A percentile compares a stretch with the other conserved stretches of the same genome.
These are phyloP conservation scores for Suhomyces bokatorum DNA, from an alignment of 1,139 yeast genomes.

Conservation along the genomic window DNA sequence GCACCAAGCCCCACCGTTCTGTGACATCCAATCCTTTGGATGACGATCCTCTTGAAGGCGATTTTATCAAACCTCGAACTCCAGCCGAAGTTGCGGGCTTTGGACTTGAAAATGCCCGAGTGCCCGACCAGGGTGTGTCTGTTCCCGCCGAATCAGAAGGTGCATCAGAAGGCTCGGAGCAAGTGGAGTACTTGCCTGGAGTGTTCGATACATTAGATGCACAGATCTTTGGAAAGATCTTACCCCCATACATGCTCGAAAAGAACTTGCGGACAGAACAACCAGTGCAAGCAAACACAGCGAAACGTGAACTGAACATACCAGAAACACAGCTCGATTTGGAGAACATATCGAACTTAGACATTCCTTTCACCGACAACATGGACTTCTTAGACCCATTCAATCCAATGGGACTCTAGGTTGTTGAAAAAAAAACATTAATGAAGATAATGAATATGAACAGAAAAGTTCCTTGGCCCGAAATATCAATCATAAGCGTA, in stretches of 20 bases:
- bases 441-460: too few relatives aligned
- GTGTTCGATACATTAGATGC: conserved; percentile 82
- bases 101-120: background rate
- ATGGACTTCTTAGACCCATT: conserved; percentile 17
- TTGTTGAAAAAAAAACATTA: too few relatives aligned
- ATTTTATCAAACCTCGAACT: background rate
- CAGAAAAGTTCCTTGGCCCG: too few relatives aligned
- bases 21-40: background rate
- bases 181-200: conserved; percentile 62
- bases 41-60: background rate
- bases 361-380: conserved; percentile 21
- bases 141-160: conserved; percentile 4
- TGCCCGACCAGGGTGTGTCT: background rate
- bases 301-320: background rate
- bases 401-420: conserved; percentile 4
- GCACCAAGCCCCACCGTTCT: background rate
- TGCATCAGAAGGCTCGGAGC: conserved; percentile 7
- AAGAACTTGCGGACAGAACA: conserved; percentile 20
- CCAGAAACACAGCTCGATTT: conserved; percentile 2
- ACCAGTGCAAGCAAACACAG: background rate
- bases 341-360: conserved; percentile 22
- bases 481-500: too few relatives aligned
- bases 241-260: conserved; percentile 80
- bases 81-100: background rate
- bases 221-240: conserved; percentile 76